These are phyloP conservation scores for Chamaecrista fasciculata DNA, from an alignment of 306 rosid genomes.

Conservation along the genomic window DNA sequence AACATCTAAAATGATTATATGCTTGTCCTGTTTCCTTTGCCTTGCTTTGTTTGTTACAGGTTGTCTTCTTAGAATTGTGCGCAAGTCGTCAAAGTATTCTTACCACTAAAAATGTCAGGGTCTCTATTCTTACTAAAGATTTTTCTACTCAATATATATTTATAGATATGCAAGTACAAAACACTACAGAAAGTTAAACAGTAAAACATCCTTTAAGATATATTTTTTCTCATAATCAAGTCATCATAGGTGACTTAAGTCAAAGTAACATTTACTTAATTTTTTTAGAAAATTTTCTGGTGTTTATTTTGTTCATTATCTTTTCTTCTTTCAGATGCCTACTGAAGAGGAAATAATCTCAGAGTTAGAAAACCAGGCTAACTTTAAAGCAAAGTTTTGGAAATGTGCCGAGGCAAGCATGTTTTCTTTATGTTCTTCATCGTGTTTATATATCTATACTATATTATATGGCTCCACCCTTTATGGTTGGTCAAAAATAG, in stretches of 20 bases:
- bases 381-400: no score
- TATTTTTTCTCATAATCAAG: neutral
- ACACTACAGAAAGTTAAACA: neutral
- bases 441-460: no score
- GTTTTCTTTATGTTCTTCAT: slow-evolving; percentile 21
- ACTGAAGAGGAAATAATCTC: slow-evolving; percentile 50
- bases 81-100: slow-evolving; percentile 46
- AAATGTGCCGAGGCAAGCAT: slow-evolving; percentile 60
- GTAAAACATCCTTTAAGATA: neutral
- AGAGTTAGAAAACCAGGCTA: slow-evolving; percentile 44
- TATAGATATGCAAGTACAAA: neutral
- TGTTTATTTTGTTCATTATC: neutral
- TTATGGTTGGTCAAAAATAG: no score
- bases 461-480: no score
- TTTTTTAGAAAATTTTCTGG: neutral
- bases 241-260: neutral
- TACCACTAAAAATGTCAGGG: slow-evolving; percentile 47
- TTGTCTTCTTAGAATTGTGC: slow-evolving; percentile 65
- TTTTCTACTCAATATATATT: neutral
- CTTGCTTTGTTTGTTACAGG: slow-evolving; percentile 39
- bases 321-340: slow-evolving; percentile 43
- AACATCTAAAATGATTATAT: no score
- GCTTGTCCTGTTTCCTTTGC: no score
- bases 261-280: neutral
- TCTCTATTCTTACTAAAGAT: neutral